Percentiles rank a stretch among this genome's conserved stretches.
Evolutionary conservation across 2,329 filamentous ascomycete genomes (phyloP).

Genomic region (Colletotrichum sp.): DNA sequence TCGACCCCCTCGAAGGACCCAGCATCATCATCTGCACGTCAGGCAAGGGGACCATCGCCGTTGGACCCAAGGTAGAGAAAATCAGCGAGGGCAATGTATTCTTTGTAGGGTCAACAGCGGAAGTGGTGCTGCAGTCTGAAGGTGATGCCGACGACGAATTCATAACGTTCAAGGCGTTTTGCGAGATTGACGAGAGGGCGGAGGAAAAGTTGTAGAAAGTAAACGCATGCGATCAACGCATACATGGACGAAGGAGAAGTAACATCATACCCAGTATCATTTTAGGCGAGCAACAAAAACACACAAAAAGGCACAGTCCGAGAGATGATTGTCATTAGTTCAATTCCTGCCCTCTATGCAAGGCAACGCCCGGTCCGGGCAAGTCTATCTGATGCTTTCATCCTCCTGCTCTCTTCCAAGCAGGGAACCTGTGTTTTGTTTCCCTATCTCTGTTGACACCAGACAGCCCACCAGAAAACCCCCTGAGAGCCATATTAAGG

Average conservation of each 20-base stretch:
- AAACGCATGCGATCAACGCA: not conserved
- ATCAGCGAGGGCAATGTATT: constrained; percentile 77
- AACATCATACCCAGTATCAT: constrained; percentile 13
- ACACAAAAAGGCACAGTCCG: not conserved
- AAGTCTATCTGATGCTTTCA: not conserved
- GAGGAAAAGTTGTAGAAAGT: constrained; percentile 32
- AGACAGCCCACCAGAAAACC: not conserved
- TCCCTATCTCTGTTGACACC: not conserved
- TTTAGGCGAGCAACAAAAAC: not conserved
- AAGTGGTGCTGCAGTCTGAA: constrained; percentile 77
- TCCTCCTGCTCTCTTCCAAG: not conserved
- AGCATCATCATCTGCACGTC: constrained; percentile 92
- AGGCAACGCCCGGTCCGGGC: not conserved
- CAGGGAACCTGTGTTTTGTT: not conserved
- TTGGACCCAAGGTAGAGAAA: constrained; percentile 81
- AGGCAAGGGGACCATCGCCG: constrained; percentile 82
- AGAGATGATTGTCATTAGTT: not conserved
- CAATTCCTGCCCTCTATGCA: not conserved
- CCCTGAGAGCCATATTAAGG: not conserved
- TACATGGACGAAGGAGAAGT: not conserved
- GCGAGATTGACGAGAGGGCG: constrained; percentile 69
- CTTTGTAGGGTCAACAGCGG: constrained; percentile 88
- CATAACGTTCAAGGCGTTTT: constrained; percentile 92
- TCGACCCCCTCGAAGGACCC: constrained; percentile 85
- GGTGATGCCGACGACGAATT: constrained; percentile 70